Conservation (phyloP, 768 basidiomycete genomes). For the Candolleomyces aberdarensis region DNA sequence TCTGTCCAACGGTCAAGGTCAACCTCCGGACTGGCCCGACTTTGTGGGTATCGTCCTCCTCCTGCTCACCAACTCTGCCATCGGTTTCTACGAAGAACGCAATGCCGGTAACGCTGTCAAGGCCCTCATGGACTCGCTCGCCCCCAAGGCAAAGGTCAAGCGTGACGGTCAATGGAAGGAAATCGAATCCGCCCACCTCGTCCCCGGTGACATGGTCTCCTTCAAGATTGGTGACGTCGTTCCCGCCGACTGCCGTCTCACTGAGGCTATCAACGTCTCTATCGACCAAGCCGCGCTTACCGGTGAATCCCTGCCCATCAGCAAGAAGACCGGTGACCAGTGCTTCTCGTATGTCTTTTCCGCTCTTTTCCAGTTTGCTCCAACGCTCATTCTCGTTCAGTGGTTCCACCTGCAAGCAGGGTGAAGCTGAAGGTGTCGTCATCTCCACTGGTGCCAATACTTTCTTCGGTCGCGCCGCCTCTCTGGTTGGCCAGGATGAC, state of each 20-base stretch:
- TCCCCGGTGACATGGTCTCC: conserved; percentile 93
- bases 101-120: conserved; percentile 99
- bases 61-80: conserved; percentile 90
- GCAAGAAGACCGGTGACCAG: conserved; percentile 92
- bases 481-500: conserved; percentile 95
- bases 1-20: conserved; percentile 85
- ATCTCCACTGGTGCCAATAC: conserved; percentile 98
- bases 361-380: conserved; percentile 1
- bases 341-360: conserved; percentile 87
- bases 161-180: conserved; percentile 84
- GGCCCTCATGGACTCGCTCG: conserved; percentile 98
- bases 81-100: conserved; percentile 98
- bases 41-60: conserved; percentile 95
- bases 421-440: conserved; percentile 97
- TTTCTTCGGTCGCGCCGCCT: conserved; percentile 98
- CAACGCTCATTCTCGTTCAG: conserved; percentile 33
- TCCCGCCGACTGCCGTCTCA: conserved; percentile 95
- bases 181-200: conserved; percentile 86
- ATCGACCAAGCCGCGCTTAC: conserved; percentile 98
- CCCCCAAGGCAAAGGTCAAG: conserved; percentile 94
- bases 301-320: conserved; percentile 91
- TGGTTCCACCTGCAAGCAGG: conserved; percentile 97
- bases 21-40: conserved; percentile 96
- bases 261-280: conserved; percentile 94
- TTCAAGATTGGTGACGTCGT: conserved; percentile 99